Conservation (phyloP, 2,329 filamentous ascomycete species). For the Venturia pyrina region DNA sequence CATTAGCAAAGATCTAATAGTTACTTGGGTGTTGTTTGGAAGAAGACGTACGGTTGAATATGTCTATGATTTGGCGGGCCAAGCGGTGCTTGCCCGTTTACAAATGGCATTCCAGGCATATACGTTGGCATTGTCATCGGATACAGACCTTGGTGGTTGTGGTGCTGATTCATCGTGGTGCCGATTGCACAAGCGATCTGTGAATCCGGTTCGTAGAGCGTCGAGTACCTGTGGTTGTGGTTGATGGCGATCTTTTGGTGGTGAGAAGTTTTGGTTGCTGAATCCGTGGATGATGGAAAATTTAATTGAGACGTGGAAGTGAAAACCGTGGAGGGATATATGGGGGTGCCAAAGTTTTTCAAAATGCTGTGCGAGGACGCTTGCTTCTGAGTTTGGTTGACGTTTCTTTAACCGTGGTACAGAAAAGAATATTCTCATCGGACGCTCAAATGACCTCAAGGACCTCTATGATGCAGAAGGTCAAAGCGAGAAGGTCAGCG, state of each 20-base stretch:
- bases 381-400: neutral
- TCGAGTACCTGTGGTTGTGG: neutral
- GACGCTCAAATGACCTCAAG: neutral
- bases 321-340: neutral
- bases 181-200: neutral
- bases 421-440: neutral
- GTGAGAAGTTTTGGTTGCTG: neutral
- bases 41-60: neutral
- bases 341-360: neutral
- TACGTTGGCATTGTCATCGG: neutral
- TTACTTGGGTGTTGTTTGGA: neutral
- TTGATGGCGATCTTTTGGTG: neutral
- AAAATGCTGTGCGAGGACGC: neutral
- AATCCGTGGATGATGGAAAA: slow-evolving; percentile 10
- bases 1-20: neutral
- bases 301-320: neutral
- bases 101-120: neutral
- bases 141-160: neutral
- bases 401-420: slow-evolving; percentile 2
- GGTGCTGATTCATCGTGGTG: neutral
- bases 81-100: neutral
- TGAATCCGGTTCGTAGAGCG: neutral
- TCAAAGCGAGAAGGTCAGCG: neutral
- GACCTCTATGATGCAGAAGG: neutral
- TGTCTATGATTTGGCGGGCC: neutral